Conservation (phyloP, 495 filamentous ascomycete species). For the Xylaria longipes region DNA sequence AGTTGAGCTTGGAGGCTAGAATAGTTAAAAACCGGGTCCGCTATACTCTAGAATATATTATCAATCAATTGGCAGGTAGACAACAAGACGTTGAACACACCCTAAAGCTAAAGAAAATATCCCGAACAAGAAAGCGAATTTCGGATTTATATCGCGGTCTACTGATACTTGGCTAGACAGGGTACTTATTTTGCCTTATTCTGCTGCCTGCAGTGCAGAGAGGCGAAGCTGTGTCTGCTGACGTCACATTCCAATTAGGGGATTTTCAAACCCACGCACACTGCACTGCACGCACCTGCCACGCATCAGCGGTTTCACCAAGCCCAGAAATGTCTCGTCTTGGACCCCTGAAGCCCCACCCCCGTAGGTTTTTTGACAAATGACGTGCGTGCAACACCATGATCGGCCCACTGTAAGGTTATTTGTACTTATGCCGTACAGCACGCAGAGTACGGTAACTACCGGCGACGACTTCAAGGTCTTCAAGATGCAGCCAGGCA, state of each 20-base stretch:
- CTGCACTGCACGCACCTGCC: too few species aligned
- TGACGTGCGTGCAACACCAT: slow-evolving; percentile 13
- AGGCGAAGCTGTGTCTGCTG: neutral
- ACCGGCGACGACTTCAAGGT: neutral
- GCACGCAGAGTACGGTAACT: neutral
- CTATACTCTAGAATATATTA: neutral
- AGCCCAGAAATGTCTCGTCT: slow-evolving; percentile 10
- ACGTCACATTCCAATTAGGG: slow-evolving; percentile 16
- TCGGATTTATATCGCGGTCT: neutral
- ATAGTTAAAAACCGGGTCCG: neutral
- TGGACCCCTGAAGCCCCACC: neutral
- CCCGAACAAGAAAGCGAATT: neutral
- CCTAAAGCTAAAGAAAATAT: neutral
- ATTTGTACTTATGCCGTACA: neutral
- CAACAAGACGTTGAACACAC: neutral
- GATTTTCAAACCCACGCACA: neutral
- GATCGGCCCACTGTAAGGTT: neutral
- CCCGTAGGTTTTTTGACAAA: neutral
- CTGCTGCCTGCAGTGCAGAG: neutral
- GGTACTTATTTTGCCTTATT: neutral
- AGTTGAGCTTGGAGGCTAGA: neutral
- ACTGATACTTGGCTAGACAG: too few species aligned
- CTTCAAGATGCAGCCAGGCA: neutral
- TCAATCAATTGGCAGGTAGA: neutral
- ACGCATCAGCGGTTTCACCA: slow-evolving; percentile 10